Conservation (phyloP, 768 basidiomycete genomes). For the Serendipita vermifera region DNA sequence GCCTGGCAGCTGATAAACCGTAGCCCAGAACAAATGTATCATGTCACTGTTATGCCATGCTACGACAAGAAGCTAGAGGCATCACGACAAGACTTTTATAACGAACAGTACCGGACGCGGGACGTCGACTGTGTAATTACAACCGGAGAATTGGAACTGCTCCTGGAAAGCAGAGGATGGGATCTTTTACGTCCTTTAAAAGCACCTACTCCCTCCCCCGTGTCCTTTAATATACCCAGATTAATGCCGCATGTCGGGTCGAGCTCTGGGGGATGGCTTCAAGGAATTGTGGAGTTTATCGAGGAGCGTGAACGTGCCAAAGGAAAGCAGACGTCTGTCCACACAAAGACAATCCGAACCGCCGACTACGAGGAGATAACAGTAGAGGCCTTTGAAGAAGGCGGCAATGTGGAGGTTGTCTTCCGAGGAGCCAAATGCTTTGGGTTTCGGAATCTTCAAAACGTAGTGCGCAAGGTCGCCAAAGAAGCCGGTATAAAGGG, state of each 20-base stretch:
- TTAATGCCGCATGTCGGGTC: slow-evolving; percentile 68
- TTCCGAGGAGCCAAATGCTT: slow-evolving; percentile 95
- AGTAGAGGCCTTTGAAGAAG: slow-evolving; percentile 28
- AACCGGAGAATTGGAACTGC: slow-evolving; percentile 80
- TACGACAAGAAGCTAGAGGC: slow-evolving; percentile 99
- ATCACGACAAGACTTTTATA: slow-evolving; percentile 85
- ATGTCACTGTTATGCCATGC: slow-evolving; percentile 97
- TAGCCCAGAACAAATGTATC: slow-evolving; percentile 83
- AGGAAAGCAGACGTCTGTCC: slow-evolving; percentile 32
- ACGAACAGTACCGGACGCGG: slow-evolving; percentile 63
- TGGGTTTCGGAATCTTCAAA: slow-evolving; percentile 94
- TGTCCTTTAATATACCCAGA: slow-evolving; percentile 41
- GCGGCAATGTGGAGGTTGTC: slow-evolving; percentile 42
- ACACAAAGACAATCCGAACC: slow-evolving; percentile 48
- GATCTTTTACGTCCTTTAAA: slow-evolving; percentile 49
- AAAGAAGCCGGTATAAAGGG: slow-evolving; percentile 65
- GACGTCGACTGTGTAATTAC: slow-evolving; percentile 98
- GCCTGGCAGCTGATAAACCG: not conserved
- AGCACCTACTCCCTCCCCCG: slow-evolving; percentile 27
- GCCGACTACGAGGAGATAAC: slow-evolving; percentile 69
- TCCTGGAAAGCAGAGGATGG: slow-evolving; percentile 74
- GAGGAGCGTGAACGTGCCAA: slow-evolving; percentile 25
- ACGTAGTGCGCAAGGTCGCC: slow-evolving; percentile 88
- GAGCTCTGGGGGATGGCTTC: slow-evolving; percentile 86
- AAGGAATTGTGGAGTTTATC: slow-evolving; percentile 55